Evolutionary conservation across 768 basidiomycete genomes (phyloP), one percentile per base, ranked within the genome.

Genomic region (Boletus coccyginus): DNA sequence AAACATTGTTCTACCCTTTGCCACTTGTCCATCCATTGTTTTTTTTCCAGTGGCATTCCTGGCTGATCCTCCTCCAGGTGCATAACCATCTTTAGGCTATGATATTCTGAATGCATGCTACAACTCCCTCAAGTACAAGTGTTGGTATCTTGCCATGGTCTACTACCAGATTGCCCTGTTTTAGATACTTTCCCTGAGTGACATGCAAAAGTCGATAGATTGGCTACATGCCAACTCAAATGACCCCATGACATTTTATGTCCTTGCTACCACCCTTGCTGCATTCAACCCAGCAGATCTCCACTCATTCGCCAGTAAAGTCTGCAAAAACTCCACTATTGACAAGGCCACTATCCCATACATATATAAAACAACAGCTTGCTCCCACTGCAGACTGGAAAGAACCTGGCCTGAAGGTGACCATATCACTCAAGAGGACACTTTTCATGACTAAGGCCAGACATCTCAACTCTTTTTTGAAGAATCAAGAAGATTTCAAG

Each of bases 391-490:
- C 81, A 3, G 72, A 78, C 16, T 94, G 92, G 91, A 86, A 79
- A 52, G 85, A 88, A 19, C 73, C 78, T 2, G 84, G 85, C 2
- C 72, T 96, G 17, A 90, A 87, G 64, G 86, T 90, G 0, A 78
- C 81, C 3, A 65, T 94, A 6, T 72, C 88, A 17, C 78, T 97
- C 39, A 91, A 92, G 66, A 95, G 92, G 92, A 88, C 92, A 0
- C 77, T 95, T 55, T 92, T 92, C 70, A 75, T 93, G 61, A 86
- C 91, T 1, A 86, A 91, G 59, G 79, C 84, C 7, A 79, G 92
- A 27, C 85, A 88, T 66, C 80, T 81, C 19, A 84, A 91, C 62
- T 73, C 83, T 2, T 77, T 78, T 5, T 71, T 94, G 38, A 86
- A 90, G 61, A 78, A 82, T 61, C 76, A 78, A 35, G 77, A 75